Evolutionary conservation across 2,329 filamentous ascomycete genomes (phyloP).

Genomic region (Trichoderma afroharzianum): DNA sequence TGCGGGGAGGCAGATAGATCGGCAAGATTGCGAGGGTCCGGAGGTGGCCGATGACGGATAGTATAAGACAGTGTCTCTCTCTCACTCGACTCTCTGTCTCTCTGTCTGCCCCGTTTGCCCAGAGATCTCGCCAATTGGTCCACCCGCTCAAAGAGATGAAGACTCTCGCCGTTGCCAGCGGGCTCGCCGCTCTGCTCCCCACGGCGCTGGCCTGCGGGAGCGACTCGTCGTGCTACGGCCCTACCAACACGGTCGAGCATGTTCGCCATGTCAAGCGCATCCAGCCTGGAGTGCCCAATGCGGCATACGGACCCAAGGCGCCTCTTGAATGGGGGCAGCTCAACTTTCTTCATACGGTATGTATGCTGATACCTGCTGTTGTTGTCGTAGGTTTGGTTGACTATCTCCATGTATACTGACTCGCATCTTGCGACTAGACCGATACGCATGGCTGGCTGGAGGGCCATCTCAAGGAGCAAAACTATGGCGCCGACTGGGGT

Average conservation of each 20-base stretch:
- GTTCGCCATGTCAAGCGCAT: conserved; percentile 48
- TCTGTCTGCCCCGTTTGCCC: neutral
- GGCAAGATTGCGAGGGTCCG: neutral
- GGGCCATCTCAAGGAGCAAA: conserved; percentile 58
- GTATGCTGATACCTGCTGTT: conserved; percentile 24
- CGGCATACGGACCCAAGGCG: conserved; percentile 40
- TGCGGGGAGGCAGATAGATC: neutral
- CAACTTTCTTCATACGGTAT: conserved; percentile 56
- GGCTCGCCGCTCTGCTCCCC: conserved; percentile 21
- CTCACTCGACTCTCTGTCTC: neutral
- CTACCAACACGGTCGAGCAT: conserved; percentile 39
- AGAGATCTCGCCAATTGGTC: neutral
- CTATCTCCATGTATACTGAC: neutral
- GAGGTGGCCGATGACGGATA: neutral
- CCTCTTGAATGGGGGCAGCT: conserved; percentile 60
- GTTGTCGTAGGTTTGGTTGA: neutral
- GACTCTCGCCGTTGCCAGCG: conserved; percentile 16
- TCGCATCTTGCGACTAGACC: conserved; percentile 33
- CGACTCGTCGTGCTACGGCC: conserved; percentile 36
- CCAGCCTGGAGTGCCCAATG: conserved; percentile 43
- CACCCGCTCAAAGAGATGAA: neutral
- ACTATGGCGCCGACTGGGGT: conserved; percentile 64
- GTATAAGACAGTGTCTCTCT: neutral
- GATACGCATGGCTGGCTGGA: conserved; percentile 61
- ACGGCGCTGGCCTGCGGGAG: conserved; percentile 35